These are phyloP conservation scores for Calvatia gigantea DNA, from an alignment of 768 basidiomycete genomes.

Conservation along the genomic window DNA sequence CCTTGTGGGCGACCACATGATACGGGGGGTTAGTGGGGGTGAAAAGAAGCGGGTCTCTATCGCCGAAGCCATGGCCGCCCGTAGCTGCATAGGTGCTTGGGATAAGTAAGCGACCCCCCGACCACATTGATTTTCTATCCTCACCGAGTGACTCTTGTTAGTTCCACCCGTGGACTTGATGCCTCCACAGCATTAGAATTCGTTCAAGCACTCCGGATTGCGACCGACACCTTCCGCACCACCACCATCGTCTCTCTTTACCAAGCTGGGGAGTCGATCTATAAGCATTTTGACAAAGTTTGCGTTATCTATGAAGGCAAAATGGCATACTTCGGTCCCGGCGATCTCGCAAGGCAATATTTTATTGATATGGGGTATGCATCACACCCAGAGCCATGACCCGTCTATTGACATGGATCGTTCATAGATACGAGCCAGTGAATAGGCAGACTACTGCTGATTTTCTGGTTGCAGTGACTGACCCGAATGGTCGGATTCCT, in stretches of 20 bases:
- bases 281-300: constrained; percentile 74
- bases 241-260: constrained; percentile 81
- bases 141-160: constrained; percentile 20
- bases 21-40: constrained; percentile 72
- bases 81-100: constrained; percentile 59
- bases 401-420: not conserved
- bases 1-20: constrained; percentile 71
- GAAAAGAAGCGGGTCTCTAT: constrained; percentile 83
- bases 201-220: constrained; percentile 58
- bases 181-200: constrained; percentile 74
- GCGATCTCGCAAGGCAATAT: constrained; percentile 60
- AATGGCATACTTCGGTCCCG: constrained; percentile 74
- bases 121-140: not conserved
- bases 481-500: constrained; percentile 52
- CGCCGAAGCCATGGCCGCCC: constrained; percentile 57
- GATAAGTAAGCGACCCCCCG: constrained; percentile 46
- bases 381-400: not conserved
- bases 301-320: constrained; percentile 72
- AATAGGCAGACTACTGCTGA: constrained; percentile 65
- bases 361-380: constrained; percentile 56
- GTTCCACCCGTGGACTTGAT: constrained; percentile 63
- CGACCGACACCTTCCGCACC: constrained; percentile 50
- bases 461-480: constrained; percentile 60
- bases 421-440: constrained; percentile 47
- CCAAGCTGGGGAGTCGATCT: constrained; percentile 73